Evolutionary conservation across 805 yeast species (phyloP).

Genomic region (Wickerhamomyces strasburgensis): DNA sequence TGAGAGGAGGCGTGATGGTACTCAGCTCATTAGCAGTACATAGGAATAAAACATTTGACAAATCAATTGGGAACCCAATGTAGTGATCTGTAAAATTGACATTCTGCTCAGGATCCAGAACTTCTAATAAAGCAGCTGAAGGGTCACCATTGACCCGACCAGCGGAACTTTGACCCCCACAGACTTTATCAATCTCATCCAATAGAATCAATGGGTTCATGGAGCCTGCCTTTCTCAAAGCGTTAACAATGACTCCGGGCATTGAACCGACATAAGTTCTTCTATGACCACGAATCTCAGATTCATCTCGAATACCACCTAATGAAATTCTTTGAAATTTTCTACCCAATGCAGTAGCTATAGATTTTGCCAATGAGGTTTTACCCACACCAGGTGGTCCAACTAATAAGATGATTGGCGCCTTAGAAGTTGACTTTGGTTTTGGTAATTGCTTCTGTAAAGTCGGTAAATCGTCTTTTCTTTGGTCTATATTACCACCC

Average conservation of each 20-base stretch:
- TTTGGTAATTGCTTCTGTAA: neutral
- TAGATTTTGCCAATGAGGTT: constrained; percentile 78
- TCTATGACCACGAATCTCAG: constrained; percentile 86
- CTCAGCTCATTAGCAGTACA: constrained; percentile 82
- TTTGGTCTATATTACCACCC: neutral
- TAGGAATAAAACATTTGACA: constrained; percentile 74
- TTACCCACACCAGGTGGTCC: constrained; percentile 97
- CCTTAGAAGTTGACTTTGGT: constrained; percentile 27
- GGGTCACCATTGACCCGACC: constrained; percentile 73
- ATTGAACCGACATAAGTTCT: constrained; percentile 89
- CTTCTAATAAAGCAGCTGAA: constrained; percentile 82
- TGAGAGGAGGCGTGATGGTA: constrained; percentile 67
- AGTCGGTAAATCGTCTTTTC: constrained; percentile 4
- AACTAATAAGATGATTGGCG: constrained; percentile 76
- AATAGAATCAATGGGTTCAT: constrained; percentile 80
- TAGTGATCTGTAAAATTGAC: constrained; percentile 73
- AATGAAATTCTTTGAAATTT: constrained; percentile 75
- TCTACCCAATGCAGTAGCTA: constrained; percentile 69
- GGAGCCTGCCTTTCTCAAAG: constrained; percentile 65
- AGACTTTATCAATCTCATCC: constrained; percentile 81
- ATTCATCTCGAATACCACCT: constrained; percentile 86
- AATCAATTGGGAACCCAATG: constrained; percentile 78
- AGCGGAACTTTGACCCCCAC: constrained; percentile 43
- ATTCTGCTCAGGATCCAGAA: constrained; percentile 88
- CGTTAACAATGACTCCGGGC: constrained; percentile 81